Evolutionary conservation across 257 asterid species (phyloP).

Genomic region (Prunella vulgaris): DNA sequence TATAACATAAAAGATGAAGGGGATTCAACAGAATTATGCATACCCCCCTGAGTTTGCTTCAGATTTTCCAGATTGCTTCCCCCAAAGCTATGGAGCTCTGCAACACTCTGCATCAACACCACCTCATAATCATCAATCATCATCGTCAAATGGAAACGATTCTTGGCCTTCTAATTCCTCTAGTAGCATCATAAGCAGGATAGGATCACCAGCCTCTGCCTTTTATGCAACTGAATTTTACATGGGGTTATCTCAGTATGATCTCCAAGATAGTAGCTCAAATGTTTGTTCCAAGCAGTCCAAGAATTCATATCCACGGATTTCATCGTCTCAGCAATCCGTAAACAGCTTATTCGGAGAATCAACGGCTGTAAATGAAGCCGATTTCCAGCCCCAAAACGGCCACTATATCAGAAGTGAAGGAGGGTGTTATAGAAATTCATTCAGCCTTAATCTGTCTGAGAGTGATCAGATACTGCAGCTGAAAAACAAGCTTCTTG

Average conservation of each 20-base stretch:
- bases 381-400: slow-evolving; percentile 19
- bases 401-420: slow-evolving; percentile 23
- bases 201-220: slow-evolving; percentile 66
- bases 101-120: slow-evolving; percentile 30
- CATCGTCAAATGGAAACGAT: slow-evolving; percentile 22
- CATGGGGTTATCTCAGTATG: slow-evolving; percentile 53
- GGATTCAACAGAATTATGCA: slow-evolving; percentile 33
- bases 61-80: slow-evolving; percentile 28
- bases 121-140: slow-evolving; percentile 30
- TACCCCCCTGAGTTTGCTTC: slow-evolving; percentile 27
- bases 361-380: slow-evolving; percentile 24
- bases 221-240: slow-evolving; percentile 56
- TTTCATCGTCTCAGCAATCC: slow-evolving; percentile 4
- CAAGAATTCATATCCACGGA: slow-evolving; percentile 26
- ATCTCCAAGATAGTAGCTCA: slow-evolving; percentile 19
- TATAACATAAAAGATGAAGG: slow-evolving; percentile 34
- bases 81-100: slow-evolving; percentile 24
- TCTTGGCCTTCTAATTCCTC: slow-evolving; percentile 33
- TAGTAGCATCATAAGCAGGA: slow-evolving; percentile 43
- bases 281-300: slow-evolving; percentile 25
- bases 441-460: slow-evolving; percentile 36
- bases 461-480: slow-evolving; percentile 47
- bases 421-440: slow-evolving; percentile 32
- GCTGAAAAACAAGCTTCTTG: slow-evolving; percentile 52
- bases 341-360: slow-evolving; percentile 29